Evolutionary conservation across 352 stramenopile species (phyloP), one percentile per base, ranked within the genome.

Genomic region (Pythium periplocum): DNA sequence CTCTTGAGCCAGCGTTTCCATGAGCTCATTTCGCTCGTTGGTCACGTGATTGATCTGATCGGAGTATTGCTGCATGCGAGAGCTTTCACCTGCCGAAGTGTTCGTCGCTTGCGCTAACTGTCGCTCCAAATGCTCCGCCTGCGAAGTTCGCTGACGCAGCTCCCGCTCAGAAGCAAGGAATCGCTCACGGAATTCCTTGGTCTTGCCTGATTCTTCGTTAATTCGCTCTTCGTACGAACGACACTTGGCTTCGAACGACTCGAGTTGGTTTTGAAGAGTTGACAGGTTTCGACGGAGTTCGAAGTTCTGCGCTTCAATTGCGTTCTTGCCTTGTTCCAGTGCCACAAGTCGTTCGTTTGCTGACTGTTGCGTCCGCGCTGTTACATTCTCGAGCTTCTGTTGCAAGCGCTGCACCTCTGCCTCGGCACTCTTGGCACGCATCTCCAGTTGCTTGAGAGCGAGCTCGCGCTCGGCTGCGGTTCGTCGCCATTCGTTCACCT

Each of bases 221-320:
- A 57, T 30, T 4, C 50, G 64, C 6, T 66, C 35, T 12, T 87
- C 69, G 30, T 68, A 81, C 2, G 71, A 44, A 32, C 67, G 59
- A 10, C 82, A 69, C 26, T 81, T 83, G 10, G 53, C 62, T 53
- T 82, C 64, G 30, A 86, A 61, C 4, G 61, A 48, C 45, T 87
- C 72, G 0, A 84, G 38, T 17, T 86, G 64, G 17, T 76, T 48
- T 55, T 86, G 73, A 3, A 85, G 71, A 4, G 54, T 54, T n/a
- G 69, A 52, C 17, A 86, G 38, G 17, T 75, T 65, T 12, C 63
- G 57, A 3, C 74, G 73, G n/a, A 89, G 68, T 2, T 68, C 62
- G 4, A 70, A 70, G 42, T 84, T 84, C 32, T 86, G 68, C 33
- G 76, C 47, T 48, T 89, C 78, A n/a, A 83, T 69, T 5, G 58